These are phyloP conservation scores for Solanum clarkiae DNA, from an alignment of 257 asterid genomes.

Conservation along the genomic window DNA sequence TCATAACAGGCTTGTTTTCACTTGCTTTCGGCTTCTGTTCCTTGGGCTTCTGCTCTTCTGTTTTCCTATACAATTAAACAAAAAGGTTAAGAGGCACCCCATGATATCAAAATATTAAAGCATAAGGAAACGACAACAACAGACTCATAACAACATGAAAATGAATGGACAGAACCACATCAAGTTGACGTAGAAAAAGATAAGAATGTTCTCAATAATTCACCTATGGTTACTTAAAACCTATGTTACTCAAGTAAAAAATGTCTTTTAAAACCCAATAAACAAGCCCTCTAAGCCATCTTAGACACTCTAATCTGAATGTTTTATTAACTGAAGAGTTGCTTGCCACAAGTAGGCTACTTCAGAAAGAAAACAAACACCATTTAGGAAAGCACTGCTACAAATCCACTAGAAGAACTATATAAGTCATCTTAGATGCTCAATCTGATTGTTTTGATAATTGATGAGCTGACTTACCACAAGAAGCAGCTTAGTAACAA, in stretches of 20 bases:
- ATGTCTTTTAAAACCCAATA: background rate
- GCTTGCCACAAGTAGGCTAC: background rate
- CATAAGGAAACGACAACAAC: background rate
- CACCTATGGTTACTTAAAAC: background rate
- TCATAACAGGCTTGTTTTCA: conserved; percentile 95
- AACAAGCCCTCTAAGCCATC: background rate
- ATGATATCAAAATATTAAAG: background rate
- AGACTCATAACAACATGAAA: background rate
- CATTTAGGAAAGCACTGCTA: background rate
- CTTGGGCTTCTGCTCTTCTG: conserved; percentile 94
- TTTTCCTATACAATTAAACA: conserved; percentile 42
- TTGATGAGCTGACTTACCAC: background rate
- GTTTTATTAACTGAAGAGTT: background rate
- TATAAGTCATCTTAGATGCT: background rate
- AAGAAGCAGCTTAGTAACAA: background rate
- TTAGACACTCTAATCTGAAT: background rate
- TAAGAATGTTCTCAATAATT: background rate
- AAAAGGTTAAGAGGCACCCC: background rate
- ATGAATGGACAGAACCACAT: background rate
- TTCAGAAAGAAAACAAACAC: background rate
- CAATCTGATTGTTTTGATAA: background rate
- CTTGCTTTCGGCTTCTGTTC: conserved; percentile 88
- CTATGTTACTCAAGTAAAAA: background rate
- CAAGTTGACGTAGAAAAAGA: background rate
- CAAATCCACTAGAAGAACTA: background rate